Evolutionary conservation across 495 filamentous ascomycete genomes (phyloP).

Genomic region (Talaromyces thailandensis): DNA sequence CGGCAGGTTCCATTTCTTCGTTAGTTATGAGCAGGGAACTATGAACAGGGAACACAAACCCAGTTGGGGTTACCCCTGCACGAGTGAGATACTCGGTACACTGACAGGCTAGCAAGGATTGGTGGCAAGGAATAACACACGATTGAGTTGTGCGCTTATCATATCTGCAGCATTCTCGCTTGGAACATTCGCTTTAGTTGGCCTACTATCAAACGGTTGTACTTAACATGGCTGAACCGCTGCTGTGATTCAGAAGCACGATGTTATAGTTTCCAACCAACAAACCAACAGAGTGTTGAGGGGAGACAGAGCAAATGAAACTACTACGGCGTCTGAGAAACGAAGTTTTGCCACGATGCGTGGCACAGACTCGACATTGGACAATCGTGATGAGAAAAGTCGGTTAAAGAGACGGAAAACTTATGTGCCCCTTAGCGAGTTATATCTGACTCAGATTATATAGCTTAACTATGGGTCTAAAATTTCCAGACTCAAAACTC

Average conservation of each 20-base stretch:
- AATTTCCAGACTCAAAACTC: not conserved
- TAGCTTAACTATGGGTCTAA: not conserved
- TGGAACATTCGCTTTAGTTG: not conserved
- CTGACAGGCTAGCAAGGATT: not conserved
- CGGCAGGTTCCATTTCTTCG: not conserved
- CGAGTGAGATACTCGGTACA: not conserved
- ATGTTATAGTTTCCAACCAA: not conserved
- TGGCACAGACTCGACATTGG: not conserved
- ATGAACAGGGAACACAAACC: not conserved
- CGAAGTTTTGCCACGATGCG: not conserved
- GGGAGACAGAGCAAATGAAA: not conserved
- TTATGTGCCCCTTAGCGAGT: not conserved
- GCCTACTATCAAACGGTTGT: not conserved
- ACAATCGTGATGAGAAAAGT: not conserved
- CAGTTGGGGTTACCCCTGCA: not conserved
- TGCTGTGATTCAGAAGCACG: not conserved
- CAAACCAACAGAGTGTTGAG: not conserved
- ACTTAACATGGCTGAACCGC: not conserved
- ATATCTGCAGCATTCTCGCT: not conserved
- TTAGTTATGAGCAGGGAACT: not conserved
- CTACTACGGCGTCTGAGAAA: not conserved
- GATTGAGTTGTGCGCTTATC: not conserved
- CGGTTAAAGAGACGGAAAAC: not conserved
- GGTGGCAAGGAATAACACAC: not conserved
- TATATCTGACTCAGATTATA: not conserved